Percentiles rank a stretch among this genome's conserved stretches.
Conservation (phyloP, 352 stramenopile genomes). For the Globisporangium rhizosaccharum region DNA sequence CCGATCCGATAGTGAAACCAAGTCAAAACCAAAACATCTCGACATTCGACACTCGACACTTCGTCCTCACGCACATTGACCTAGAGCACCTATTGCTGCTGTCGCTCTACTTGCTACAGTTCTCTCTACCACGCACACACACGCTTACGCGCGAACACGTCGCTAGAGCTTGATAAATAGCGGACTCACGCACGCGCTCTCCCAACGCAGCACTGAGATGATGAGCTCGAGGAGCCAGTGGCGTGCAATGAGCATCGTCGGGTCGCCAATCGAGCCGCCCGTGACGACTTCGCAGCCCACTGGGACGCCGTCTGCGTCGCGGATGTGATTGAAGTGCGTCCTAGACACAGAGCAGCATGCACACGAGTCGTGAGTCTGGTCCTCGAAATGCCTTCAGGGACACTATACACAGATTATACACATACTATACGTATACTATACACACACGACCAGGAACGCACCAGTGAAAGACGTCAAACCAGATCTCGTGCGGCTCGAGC, state of each 20-base stretch:
- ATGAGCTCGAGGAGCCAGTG: slow-evolving; percentile 71
- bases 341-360: slow-evolving; percentile 5
- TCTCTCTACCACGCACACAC: too few species aligned
- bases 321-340: slow-evolving; percentile 49
- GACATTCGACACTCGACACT: too few species aligned
- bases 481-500: slow-evolving; percentile 44
- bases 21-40: too few species aligned
- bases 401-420: background rate
- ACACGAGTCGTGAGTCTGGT: too few species aligned
- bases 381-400: too few species aligned
- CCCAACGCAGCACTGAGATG: slow-evolving; percentile 55
- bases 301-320: slow-evolving; percentile 27
- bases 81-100: background rate
- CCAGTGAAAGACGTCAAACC: slow-evolving; percentile 64
- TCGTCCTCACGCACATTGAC: background rate
- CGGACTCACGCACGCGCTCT: slow-evolving; percentile 38
- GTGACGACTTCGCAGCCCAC: slow-evolving; percentile 46
- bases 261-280: slow-evolving; percentile 46
- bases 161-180: slow-evolving; percentile 33
- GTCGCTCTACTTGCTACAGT: background rate
- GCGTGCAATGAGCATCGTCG: slow-evolving; percentile 41
- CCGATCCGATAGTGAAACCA: too few species aligned
- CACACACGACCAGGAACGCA: slow-evolving; percentile 10
- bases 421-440: background rate
- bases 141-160: background rate